Conservation (phyloP, 371 early-diverging fungal species). For the Rhizopus sp. region DNA sequence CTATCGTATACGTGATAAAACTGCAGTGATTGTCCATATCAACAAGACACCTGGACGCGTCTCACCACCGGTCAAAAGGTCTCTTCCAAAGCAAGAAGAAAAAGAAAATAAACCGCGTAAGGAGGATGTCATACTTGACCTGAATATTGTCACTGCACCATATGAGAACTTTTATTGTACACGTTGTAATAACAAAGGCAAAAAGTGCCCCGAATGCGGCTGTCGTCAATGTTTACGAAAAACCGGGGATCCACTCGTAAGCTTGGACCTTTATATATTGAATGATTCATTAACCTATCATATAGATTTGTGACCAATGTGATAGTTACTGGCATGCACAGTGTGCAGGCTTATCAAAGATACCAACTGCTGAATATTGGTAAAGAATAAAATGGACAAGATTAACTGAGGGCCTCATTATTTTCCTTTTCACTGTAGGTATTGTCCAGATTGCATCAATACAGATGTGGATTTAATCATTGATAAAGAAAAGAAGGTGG, state of each 20-base stretch:
- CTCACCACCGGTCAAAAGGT: no score
- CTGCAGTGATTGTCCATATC: conserved; percentile 23
- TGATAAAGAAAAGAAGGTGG: conserved; percentile 40
- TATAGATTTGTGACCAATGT: conserved; percentile 61
- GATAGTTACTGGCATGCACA: conserved; percentile 54
- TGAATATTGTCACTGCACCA: neutral
- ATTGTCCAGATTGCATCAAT: conserved; percentile 56
- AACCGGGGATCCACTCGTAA: conserved; percentile 56
- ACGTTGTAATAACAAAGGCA: conserved; percentile 45
- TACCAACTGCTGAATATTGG: conserved; percentile 53
- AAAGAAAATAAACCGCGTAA: conserved; percentile 1
- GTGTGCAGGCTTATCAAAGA: conserved; percentile 42
- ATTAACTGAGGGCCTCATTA: neutral
- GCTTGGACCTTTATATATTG: neutral
- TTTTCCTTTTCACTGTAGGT: conserved; percentile 27
- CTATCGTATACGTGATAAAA: conserved; percentile 28
- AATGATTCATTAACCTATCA: neutral
- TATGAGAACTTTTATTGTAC: conserved; percentile 15
- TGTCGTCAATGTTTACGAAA: conserved; percentile 54
- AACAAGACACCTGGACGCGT: neutral
- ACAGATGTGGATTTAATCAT: conserved; percentile 35
- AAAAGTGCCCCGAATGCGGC: conserved; percentile 53
- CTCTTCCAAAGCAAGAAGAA: neutral
- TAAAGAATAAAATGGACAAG: conserved; percentile 2
- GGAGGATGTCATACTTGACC: neutral